Conservation (phyloP, 2,329 filamentous ascomycete genomes). For the Trichoderma sp. region DNA sequence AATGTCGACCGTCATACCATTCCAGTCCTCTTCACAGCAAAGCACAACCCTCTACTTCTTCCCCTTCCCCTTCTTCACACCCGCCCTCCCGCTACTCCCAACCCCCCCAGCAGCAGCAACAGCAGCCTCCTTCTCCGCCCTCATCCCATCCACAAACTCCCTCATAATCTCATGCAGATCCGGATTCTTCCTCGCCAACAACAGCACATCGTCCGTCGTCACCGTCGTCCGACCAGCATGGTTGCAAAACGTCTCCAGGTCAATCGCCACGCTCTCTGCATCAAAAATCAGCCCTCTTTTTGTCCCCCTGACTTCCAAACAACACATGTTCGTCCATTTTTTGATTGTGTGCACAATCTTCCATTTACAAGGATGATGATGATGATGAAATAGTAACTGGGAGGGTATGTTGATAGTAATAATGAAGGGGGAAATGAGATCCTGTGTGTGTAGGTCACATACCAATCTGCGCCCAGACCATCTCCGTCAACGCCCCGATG, state of each 20-base stretch:
- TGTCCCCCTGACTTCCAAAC: no score
- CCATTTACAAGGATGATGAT: no score
- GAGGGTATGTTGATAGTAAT: no score
- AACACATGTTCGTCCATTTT: no score
- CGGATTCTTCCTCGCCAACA: conserved; percentile 84
- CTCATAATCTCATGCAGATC: conserved; percentile 77
- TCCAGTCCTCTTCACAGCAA: no score
- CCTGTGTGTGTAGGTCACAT: not conserved
- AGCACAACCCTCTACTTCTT: not conserved
- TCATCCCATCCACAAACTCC: conserved; percentile 64
- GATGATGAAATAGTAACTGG: no score
- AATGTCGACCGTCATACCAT: no score
- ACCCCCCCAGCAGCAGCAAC: conserved; percentile 30
- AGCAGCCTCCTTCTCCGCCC: conserved; percentile 44
- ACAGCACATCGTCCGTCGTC: conserved; percentile 81
- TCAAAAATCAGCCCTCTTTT: no score
- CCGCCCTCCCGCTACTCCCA: conserved; percentile 40
- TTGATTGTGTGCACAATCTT: no score
- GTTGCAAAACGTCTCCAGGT: conserved; percentile 61
- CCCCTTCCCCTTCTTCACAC: conserved; percentile 39
- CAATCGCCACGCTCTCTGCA: conserved; percentile 58
- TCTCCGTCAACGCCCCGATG: conserved; percentile 81
- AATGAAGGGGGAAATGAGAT: no score
- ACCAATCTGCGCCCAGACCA: conserved; percentile 88
- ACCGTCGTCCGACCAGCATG: conserved; percentile 83